Evolutionary conservation across 164 flowering plant species (phyloP), one percentile per base, ranked within the genome.

Genomic region (Paratinospora sagittata): DNA sequence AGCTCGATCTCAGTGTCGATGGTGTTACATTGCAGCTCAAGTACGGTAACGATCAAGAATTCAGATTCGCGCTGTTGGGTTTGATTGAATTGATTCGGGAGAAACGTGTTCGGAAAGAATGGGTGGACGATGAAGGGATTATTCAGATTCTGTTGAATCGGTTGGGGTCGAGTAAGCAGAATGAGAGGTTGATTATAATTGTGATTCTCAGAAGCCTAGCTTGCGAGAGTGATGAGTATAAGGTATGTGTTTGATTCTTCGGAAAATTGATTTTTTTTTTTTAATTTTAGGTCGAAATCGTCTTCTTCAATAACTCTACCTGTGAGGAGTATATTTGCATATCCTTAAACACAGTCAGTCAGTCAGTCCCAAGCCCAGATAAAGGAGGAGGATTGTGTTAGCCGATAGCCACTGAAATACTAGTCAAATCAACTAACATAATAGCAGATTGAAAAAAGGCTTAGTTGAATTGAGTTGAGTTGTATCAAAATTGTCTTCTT

Each of bases 11-110:
- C 8, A 76, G 70, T 41, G 33, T 76, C 10, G 87, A 83, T 58
- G 90, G 89, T 57, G 80, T 86, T 62, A 81, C 72, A 1, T 55
- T 83, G 80, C 82, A 82, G 72, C 82, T 93, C 16, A 87, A 86
- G 76, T 80, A 66, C 69, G 91, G 91, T 7, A 69, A 77, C 30
- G 88, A 86, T 60, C 85, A 84, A 14, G 79, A 84, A 47, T 73
- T 90, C 26, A 79, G 73, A 24, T 49, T 45, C 16, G 86, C 88
- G 0, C 78, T 89, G 52, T 52, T 70, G n/a, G 80, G 73, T 5
- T 78, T 92, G 65, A 65, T 68, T 6, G 67, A 34, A 14, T 66
- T 88, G 43, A 65, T 88, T 41, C 65, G 65, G 12, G 78, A 72
- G 41, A 69, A 75, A 43, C 23, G 34, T 69, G 62, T 85, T 47